Conservation (phyloP, 345 rosid species). For the Raphanus sativus region DNA sequence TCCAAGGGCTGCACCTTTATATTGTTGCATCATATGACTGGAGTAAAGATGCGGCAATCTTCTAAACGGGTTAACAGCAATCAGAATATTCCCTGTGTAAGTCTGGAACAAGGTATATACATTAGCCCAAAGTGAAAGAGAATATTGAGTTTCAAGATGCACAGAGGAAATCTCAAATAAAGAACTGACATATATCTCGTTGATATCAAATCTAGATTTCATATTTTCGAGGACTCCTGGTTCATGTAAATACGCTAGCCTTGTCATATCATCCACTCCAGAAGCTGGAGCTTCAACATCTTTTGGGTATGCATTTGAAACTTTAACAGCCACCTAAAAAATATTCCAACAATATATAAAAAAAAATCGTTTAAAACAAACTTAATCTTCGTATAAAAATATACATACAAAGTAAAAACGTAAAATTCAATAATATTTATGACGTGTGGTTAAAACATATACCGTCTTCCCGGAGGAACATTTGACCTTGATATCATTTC, state of each 20-base stretch:
- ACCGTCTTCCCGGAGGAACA: conserved; percentile 91
- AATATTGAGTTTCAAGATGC: conserved; percentile 14
- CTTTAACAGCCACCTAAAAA: conserved; percentile 64
- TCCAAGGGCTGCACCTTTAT: conserved; percentile 94
- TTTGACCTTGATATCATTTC: conserved; percentile 69
- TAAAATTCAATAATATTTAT: not conserved
- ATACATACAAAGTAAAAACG: not conserved
- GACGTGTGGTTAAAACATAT: conserved; percentile 17
- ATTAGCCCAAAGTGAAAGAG: conserved; percentile 14
- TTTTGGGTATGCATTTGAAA: conserved; percentile 73
- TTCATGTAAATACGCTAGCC: conserved; percentile 93
- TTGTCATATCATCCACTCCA: conserved; percentile 99
- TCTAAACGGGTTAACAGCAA: conserved; percentile 96
- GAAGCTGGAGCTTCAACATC: conserved; percentile 85
- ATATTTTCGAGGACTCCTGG: conserved; percentile 95
- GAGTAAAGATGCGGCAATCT: conserved; percentile 89
- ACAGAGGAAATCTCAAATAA: not conserved
- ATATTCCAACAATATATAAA: not conserved
- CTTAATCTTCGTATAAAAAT: not conserved
- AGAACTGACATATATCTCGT: conserved; percentile 83
- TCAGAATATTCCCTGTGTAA: conserved; percentile 87
- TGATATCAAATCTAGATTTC: conserved; percentile 90
- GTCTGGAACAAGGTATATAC: conserved; percentile 54
- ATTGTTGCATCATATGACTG: conserved; percentile 94
- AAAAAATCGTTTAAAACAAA: not conserved